phyloP scores from a whole-genome alignment of 495 filamentous ascomycete species.

The Penicillium taxi region DNA sequence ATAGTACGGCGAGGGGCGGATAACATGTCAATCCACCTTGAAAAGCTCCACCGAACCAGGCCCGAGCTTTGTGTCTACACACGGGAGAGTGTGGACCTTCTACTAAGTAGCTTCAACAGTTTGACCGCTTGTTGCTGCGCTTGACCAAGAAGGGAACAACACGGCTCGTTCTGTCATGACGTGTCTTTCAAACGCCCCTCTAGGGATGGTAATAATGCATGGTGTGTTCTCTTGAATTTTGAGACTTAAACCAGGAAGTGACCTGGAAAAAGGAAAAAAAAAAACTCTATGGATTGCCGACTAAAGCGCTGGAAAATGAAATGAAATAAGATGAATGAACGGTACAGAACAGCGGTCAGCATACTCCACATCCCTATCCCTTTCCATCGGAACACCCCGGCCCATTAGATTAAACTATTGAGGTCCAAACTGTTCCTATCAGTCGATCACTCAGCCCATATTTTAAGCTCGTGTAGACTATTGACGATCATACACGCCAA shows the following conservation, averaged over 20 bases:
- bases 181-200: conserved; percentile 10
- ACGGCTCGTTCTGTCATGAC: conserved; percentile 15
- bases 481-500: conserved; percentile 16
- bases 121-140: conserved; percentile 17
- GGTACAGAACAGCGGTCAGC: conserved; percentile 20
- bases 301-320: conserved; percentile 18
- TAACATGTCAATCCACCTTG: no score
- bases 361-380: neutral
- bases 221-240: no score
- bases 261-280: no score
- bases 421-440: conserved; percentile 2
- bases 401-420: neutral
- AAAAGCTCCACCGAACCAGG: no score
- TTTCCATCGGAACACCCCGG: conserved; percentile 2
- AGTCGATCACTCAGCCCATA: conserved; percentile 5
- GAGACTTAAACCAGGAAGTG: no score
- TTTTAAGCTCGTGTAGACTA: no score
- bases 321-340: no score
- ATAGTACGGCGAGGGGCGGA: no score
- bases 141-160: conserved; percentile 8
- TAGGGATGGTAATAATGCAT: no score
- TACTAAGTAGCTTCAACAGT: neutral
- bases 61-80: no score
- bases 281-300: conserved; percentile 13
- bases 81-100: no score